Percentiles rank a stretch among this genome's conserved stretches.
phyloP scores from a whole-genome alignment of 768 basidiomycete genomes.

The Suillus luteus region DNA sequence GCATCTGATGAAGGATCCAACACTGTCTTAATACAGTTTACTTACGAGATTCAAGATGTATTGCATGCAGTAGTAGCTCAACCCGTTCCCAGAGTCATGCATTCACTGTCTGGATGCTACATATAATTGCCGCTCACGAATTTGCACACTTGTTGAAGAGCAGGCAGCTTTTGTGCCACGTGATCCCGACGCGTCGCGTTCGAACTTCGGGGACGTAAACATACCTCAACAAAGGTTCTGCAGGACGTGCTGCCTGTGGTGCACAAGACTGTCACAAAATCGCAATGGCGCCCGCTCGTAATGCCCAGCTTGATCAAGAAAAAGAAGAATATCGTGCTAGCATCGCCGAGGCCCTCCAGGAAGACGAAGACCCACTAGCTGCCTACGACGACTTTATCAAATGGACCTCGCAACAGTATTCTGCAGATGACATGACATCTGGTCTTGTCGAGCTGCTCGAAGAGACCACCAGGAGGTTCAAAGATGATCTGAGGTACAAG shows the following conservation, averaged over 20 bases:
- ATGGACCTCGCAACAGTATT: conserved; percentile 85
- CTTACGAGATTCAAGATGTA: background rate
- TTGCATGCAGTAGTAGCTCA: background rate
- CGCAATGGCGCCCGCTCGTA: conserved; percentile 27
- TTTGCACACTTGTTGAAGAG: background rate
- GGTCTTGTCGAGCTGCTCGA: conserved; percentile 83
- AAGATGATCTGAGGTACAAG: conserved; percentile 80
- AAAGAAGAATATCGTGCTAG: conserved; percentile 34
- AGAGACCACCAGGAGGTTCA: conserved; percentile 79
- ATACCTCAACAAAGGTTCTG: conserved; percentile 14
- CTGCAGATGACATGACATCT: conserved; percentile 64
- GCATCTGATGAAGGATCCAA: conserved; percentile 42
- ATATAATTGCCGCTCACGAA: background rate
- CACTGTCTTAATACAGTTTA: background rate
- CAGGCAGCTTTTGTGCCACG: background rate
- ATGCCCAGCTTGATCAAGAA: conserved; percentile 34
- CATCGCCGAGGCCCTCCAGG: conserved; percentile 57
- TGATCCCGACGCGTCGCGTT: conserved; percentile 14
- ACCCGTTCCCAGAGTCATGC: background rate
- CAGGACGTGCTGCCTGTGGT: background rate
- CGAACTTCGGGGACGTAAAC: conserved; percentile 1
- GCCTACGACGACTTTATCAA: conserved; percentile 85
- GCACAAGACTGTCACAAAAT: conserved; percentile 1
- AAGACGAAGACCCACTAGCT: conserved; percentile 86
- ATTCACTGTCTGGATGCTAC: background rate